Evolutionary conservation across 371 early-diverging fungal species (phyloP).

Genomic region (Phascolomyces articulosus): DNA sequence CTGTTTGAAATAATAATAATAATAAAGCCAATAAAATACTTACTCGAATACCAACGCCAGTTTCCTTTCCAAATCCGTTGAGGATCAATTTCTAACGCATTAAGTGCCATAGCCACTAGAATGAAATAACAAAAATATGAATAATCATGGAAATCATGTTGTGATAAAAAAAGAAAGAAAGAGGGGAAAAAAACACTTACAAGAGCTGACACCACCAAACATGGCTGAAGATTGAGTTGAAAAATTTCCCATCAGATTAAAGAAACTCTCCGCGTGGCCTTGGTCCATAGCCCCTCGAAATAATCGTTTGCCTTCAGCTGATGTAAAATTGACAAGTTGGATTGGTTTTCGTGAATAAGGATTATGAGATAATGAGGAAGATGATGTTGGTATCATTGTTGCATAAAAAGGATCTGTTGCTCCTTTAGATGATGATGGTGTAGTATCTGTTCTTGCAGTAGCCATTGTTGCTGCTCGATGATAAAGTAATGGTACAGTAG

Average conservation of each 20-base stretch:
- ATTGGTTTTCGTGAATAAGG: background rate
- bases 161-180: slow-evolving; percentile 28
- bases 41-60: slow-evolving; percentile 79
- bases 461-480: slow-evolving; percentile 7
- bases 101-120: slow-evolving; percentile 86
- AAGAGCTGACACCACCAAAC: slow-evolving; percentile 55
- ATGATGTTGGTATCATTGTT: background rate
- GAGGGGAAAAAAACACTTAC: slow-evolving; percentile 40
- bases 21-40: background rate
- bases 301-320: slow-evolving; percentile 73
- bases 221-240: slow-evolving; percentile 84
- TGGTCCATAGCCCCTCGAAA: slow-evolving; percentile 77
- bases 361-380: background rate
- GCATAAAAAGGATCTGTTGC: background rate
- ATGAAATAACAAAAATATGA: background rate
- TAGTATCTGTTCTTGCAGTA: background rate
- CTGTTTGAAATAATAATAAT: background rate
- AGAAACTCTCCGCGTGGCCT: slow-evolving; percentile 86
- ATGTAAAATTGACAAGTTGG: slow-evolving; percentile 64
- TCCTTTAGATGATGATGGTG: background rate
- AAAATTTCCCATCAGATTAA: slow-evolving; percentile 85
- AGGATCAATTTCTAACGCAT: slow-evolving; percentile 92
- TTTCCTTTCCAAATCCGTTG: slow-evolving; percentile 89
- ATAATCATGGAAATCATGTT: slow-evolving; percentile 39
- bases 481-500: background rate